phyloP scores from a whole-genome alignment of 164 flowering plant species.

The Brasenia schreberi region DNA sequence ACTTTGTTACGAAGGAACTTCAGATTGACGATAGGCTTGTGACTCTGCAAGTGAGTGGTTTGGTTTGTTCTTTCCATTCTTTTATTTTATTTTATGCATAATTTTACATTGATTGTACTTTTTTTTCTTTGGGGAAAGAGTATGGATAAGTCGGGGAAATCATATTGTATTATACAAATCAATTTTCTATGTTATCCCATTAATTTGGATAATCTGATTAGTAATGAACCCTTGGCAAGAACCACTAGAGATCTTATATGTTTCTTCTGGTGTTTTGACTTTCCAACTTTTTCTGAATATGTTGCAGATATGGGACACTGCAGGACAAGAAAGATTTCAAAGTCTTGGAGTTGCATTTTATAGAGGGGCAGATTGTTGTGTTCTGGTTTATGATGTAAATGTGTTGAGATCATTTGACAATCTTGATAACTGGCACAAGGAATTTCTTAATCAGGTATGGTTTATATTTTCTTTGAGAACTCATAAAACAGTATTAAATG shows the following conservation, averaged over 20 bases:
- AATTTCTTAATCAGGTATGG: conserved; percentile 87
- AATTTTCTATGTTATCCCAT: neutral
- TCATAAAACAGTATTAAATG: no score
- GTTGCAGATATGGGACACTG: conserved; percentile 95
- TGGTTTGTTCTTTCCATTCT: conserved; percentile 10
- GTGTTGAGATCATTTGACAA: conserved; percentile 75
- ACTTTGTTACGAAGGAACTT: conserved; percentile 85
- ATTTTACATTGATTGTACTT: neutral
- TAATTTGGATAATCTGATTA: neutral
- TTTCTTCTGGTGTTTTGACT: neutral
- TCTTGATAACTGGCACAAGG: conserved; percentile 90
- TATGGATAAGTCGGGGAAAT: neutral
- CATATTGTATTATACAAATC: no score
- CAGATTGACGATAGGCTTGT: conserved; percentile 79
- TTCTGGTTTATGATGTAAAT: conserved; percentile 92
- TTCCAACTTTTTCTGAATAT: neutral
- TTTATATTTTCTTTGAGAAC: conserved; percentile 2
- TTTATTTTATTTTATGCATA: no score
- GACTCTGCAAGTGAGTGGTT: conserved; percentile 52
- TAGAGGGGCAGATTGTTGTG: conserved; percentile 95
- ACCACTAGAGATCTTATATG: neutral
- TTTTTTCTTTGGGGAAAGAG: neutral
- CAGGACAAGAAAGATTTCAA: conserved; percentile 96
- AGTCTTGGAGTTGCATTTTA: conserved; percentile 97
- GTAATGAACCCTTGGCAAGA: neutral